Evolutionary conservation across 2,329 filamentous ascomycete genomes (phyloP).

Genomic region (Arthrobotrys conoides): DNA sequence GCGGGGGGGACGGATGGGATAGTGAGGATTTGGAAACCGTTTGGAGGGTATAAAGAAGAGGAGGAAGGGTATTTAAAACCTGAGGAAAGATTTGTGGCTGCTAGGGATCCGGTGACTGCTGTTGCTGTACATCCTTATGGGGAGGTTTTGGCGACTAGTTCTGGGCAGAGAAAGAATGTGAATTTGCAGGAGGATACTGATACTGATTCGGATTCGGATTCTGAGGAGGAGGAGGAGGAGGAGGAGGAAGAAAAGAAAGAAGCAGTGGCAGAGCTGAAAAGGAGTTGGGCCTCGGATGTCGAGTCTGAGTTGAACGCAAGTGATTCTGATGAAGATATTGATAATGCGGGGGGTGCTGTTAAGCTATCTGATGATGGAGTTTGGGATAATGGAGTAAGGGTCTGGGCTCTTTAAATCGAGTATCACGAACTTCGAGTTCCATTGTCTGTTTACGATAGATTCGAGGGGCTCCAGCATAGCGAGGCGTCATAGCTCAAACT

Average conservation of each 20-base stretch:
- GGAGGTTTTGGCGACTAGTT: constrained; percentile 66
- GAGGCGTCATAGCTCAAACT: too few species aligned
- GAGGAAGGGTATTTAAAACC: constrained; percentile 63
- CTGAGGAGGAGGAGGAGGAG: constrained; percentile 9
- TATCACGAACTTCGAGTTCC: neutral
- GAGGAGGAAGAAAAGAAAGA: constrained; percentile 33
- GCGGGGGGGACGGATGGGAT: constrained; percentile 70
- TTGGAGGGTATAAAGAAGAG: constrained; percentile 61
- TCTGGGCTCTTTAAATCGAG: constrained; percentile 30
- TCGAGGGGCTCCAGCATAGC: too few species aligned
- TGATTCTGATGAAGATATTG: neutral
- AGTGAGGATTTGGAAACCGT: constrained; percentile 66
- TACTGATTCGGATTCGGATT: neutral
- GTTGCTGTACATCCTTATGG: constrained; percentile 66
- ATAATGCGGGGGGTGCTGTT: neutral
- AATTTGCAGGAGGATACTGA: neutral
- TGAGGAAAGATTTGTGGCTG: constrained; percentile 65
- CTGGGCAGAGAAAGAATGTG: constrained; percentile 64
- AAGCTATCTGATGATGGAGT: neutral
- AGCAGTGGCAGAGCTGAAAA: neutral
- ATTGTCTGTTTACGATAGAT: neutral
- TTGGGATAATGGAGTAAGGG: constrained; percentile 44
- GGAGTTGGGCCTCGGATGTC: constrained; percentile 15
- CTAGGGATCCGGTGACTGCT: constrained; percentile 66
- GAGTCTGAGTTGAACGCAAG: neutral